Percentiles rank a stretch among this genome's conserved stretches.
phyloP scores from a whole-genome alignment of 2,329 filamentous ascomycete genomes.

The Fusarium armeniacum region DNA sequence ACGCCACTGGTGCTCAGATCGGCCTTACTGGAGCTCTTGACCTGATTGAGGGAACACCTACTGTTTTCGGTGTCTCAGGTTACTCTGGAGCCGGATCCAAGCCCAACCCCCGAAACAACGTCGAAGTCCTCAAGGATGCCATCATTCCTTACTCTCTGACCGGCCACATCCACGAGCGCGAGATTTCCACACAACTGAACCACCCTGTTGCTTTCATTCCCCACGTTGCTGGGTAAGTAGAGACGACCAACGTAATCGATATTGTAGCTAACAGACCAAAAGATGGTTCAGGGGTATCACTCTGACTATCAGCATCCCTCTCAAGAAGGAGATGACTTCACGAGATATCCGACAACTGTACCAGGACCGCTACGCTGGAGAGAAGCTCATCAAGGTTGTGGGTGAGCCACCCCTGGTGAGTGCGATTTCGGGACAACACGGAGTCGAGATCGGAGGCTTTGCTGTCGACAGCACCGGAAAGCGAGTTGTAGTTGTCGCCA shows the following conservation, averaged over 20 bases:
- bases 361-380: constrained; percentile 95
- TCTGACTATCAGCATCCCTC: constrained; percentile 89
- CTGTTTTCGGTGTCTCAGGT: constrained; percentile 90
- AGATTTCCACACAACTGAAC: constrained; percentile 85
- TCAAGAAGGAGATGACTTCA: constrained; percentile 87
- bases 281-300: constrained; percentile 95
- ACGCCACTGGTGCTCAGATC: constrained; percentile 92
- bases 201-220: constrained; percentile 86
- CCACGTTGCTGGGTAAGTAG: constrained; percentile 69
- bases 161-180: constrained; percentile 94
- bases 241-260: neutral
- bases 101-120: constrained; percentile 93
- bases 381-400: constrained; percentile 93
- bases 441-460: constrained; percentile 94
- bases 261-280: neutral
- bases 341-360: constrained; percentile 94
- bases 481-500: constrained; percentile 79
- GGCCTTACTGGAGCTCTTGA: constrained; percentile 86
- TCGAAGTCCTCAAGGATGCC: constrained; percentile 85
- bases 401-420: constrained; percentile 69
- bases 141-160: constrained; percentile 80
- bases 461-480: constrained; percentile 89
- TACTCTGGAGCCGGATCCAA: constrained; percentile 93
- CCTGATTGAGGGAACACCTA: constrained; percentile 81
- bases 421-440: constrained; percentile 78